Conservation (phyloP, 139 green algal species). For the Coccomyxa sp. region DNA sequence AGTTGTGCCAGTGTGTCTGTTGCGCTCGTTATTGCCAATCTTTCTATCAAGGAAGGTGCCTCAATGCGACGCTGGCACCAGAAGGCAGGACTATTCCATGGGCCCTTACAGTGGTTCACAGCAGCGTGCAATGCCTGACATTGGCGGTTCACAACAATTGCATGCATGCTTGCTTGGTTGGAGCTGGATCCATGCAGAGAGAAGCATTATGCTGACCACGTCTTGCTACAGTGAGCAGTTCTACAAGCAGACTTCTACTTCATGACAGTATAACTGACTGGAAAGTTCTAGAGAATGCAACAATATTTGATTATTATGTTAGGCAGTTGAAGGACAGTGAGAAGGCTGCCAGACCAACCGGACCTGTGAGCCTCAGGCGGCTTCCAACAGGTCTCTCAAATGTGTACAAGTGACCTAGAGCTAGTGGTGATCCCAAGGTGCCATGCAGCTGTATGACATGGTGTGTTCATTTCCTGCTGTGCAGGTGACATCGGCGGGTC, state of each 20-base stretch:
- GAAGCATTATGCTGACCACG: too few relatives aligned
- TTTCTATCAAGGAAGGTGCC: not conserved
- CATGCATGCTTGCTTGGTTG: too few relatives aligned
- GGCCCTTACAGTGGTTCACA: too few relatives aligned
- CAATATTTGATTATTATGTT: not conserved
- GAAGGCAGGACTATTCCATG: not conserved
- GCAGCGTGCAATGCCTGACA: too few relatives aligned
- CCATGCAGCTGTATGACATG: slow-evolving; percentile 3
- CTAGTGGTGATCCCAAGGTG: not conserved
- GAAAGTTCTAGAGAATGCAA: too few relatives aligned
- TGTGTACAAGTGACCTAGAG: slow-evolving; percentile 1
- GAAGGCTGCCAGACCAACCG: slow-evolving; percentile 3
- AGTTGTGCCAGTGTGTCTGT: too few relatives aligned
- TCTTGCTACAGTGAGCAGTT: too few relatives aligned
- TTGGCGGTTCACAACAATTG: too few relatives aligned
- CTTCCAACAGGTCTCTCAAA: not conserved
- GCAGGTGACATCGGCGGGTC: slow-evolving; percentile 16
- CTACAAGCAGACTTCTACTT: too few relatives aligned
- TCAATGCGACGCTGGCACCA: not conserved
- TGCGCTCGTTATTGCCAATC: not conserved
- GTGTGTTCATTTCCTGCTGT: not conserved
- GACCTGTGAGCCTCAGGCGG: slow-evolving; percentile 12
- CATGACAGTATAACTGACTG: too few relatives aligned
- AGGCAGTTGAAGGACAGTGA: not conserved
- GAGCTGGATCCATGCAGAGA: too few relatives aligned